Base-by-base conservation (phyloP, 768 basidiomycete genomes). In the Tephrocybe sp. region DNA sequence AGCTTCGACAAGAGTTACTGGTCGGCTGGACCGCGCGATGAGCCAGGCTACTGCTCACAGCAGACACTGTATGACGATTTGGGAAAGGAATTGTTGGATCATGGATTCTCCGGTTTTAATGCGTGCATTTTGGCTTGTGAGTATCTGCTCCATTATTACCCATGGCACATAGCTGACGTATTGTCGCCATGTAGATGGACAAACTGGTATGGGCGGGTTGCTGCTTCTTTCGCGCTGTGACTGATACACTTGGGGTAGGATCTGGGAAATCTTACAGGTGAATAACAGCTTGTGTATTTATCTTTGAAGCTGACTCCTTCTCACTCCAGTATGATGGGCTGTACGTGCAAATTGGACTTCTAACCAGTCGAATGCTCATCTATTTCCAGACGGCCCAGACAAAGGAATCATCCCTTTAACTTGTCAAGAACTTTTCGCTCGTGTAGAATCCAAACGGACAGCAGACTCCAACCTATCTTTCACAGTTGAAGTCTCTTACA, bases 1-100 rank as follows among this genome's bases (percentile, higher is more conserved):
- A 87, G 88, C 54, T 98, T 97, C 58, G 95, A 98, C 79, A 95
- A 94, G 78, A 90, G 88, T 47, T 98, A 97, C 68, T 95, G 94
- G 94, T 94, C 92, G 33, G 93, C 93, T 12, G 91, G 94, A 1
- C 77, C 88, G 9, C 77, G 90, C 59, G 89, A 94, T 62, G 95
- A 97, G 49, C 86, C 91, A 0, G 76, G 78, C 12, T 98, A 97
- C 63, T 94, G 93, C 57, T 91, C 88, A 3, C 95, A 99, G 61
- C 86, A 95, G 66, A 97, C 94, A 0, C 73, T 98, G 50, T 97
- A 91, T 68, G 84, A 93, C 57, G 95, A 98, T 72, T 67, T 98
- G 29, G 95, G 95, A 36, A 88, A 87, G 68, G 95, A 97, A 62
- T 69, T 99, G 45, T 74, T 99, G 59, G 91, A 98, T 66, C 94